Base-by-base conservation (phyloP, 1,139 yeast genomes). In the Pichia sp. region DNA sequence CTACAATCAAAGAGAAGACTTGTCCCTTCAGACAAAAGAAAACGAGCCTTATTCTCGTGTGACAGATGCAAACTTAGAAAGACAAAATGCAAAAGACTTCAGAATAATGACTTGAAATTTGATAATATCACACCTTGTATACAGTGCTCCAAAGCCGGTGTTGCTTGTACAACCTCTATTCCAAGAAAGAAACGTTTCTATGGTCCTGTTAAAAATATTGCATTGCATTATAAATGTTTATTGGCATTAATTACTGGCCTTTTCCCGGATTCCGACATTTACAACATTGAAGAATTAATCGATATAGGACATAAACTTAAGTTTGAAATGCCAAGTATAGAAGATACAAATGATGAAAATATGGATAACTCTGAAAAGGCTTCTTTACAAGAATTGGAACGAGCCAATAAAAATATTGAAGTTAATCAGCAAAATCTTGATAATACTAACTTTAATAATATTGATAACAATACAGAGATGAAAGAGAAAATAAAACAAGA, bases 31-130 rank as follows among this genome's bases (percentile, higher is more conserved):
- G 69, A 68, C 41, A 54, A 58, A 25, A 55, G 74, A 28, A 64
- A 61, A 36, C 46, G 74, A 26, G 72, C 72, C 0, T 60, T 65
- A 3, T 71, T 64, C 54, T 63, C 70, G 11, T 73, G 78, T 51
- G 77, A 73, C 50, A 52, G 74, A 23, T 73, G 78, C 53, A 71
- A 70, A 51, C 47, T 58, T 10, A 57, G 69, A 35, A 73, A 73
- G 58, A 65, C 69, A 37, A 71, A 69, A 34, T 73, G 78, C 51
- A 60, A 62, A 31, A 52, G 74, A 34, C 46, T 61, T 2, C 60
- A 55, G 30, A 52, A 58, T 29, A 60, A 59, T 25, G 57, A 60
- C 41, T 50, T 59, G 36, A 62, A 58, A 44, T 64, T 55, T 46
- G 72, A 68, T 47, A 61, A 62, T 39, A 59, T 59, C 3, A 62